Percentiles rank a stretch among this genome's conserved stretches.
Evolutionary conservation across 805 yeast species (phyloP).

Genomic region (Lipomyces yamanashiensis): DNA sequence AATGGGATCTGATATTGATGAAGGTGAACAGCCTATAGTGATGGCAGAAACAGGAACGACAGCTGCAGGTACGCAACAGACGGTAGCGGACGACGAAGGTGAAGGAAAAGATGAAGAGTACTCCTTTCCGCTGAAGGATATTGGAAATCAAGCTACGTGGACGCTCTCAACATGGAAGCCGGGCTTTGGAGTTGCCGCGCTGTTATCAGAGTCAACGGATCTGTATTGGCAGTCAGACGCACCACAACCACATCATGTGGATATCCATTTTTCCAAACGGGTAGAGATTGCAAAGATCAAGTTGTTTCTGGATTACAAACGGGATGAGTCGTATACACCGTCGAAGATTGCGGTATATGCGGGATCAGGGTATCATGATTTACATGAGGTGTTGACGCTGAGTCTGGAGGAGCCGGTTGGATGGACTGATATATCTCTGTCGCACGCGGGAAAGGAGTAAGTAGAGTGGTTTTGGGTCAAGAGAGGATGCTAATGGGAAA

Average conservation of each 20-base stretch:
- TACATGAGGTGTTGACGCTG: slow-evolving; percentile 65
- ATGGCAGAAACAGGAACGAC: background rate
- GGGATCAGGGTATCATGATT: slow-evolving; percentile 80
- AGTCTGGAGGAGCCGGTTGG: slow-evolving; percentile 71
- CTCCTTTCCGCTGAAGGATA: slow-evolving; percentile 50
- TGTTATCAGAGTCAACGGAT: slow-evolving; percentile 67
- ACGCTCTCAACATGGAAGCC: slow-evolving; percentile 73
- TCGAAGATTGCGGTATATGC: slow-evolving; percentile 64
- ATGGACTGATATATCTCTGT: slow-evolving; percentile 72
- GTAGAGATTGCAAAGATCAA: slow-evolving; percentile 72
- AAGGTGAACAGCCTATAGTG: background rate
- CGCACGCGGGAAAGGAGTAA: slow-evolving; percentile 55
- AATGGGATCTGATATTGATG: slow-evolving; percentile 1
- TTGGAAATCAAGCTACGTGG: slow-evolving; percentile 86
- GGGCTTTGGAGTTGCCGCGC: slow-evolving; percentile 71
- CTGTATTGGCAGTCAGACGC: slow-evolving; percentile 97
- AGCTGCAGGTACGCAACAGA: background rate
- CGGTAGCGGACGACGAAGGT: background rate
- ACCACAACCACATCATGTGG: slow-evolving; percentile 79
- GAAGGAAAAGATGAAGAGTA: background rate
- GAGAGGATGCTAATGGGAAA: background rate
- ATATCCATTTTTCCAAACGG: slow-evolving; percentile 76
- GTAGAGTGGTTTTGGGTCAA: slow-evolving; percentile 7
- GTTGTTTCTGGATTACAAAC: slow-evolving; percentile 66
- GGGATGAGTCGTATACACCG: slow-evolving; percentile 95